These are phyloP conservation scores for Mrakia gelida DNA, from an alignment of 768 basidiomycete species.

Conservation along the genomic window DNA sequence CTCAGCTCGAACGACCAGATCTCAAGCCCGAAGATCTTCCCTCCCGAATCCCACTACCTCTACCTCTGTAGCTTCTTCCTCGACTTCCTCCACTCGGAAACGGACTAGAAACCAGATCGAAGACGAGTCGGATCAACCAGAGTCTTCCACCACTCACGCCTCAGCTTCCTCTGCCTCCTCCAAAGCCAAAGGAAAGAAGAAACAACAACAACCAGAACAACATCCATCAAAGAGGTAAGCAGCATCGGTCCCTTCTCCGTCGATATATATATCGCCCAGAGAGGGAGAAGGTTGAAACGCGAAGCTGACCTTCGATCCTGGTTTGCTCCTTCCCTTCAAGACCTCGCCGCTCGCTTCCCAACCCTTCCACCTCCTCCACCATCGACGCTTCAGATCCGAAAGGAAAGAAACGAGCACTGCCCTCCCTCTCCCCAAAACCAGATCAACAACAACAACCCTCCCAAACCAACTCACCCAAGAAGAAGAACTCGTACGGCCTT, in stretches of 20 bases:
- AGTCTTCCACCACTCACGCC: neutral
- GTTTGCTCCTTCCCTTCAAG: neutral
- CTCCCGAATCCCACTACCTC: neutral
- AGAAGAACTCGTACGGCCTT: conserved; percentile 17
- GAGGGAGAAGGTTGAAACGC: neutral
- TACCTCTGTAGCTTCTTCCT: neutral
- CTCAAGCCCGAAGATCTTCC: conserved; percentile 14
- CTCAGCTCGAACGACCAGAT: conserved; percentile 15
- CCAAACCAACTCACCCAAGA: neutral
- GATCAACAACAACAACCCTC: neutral
- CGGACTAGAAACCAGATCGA: conserved; percentile 9
- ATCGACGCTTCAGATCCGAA: conserved; percentile 16
- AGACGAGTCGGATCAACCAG: conserved; percentile 9
- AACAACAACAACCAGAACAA: neutral
- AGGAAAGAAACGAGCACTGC: conserved; percentile 21
- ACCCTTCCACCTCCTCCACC: neutral
- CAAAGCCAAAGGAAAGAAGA: conserved; percentile 21
- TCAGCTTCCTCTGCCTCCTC: neutral
- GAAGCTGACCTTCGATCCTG: neutral
- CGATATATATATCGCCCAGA: neutral
- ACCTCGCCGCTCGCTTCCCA: conserved; percentile 28
- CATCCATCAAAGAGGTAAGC: conserved; percentile 25
- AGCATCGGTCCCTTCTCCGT: neutral
- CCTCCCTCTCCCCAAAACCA: conserved; percentile 20
- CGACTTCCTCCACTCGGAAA: conserved; percentile 6